Percentiles rank a stretch among this genome's conserved stretches.
Evolutionary conservation across 441 rosid species (phyloP).

Genomic region (Pelargonium citronellum): DNA sequence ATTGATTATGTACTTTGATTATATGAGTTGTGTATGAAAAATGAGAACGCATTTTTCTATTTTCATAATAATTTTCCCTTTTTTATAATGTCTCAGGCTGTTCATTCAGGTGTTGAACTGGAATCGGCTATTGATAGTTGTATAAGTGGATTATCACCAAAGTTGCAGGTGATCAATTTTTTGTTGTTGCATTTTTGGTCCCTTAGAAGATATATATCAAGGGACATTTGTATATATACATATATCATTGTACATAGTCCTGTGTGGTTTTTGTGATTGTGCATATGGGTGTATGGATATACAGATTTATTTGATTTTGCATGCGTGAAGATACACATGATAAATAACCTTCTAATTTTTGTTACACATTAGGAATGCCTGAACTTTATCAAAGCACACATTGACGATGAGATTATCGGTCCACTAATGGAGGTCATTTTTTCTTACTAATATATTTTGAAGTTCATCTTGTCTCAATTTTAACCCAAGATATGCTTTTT

Average conservation of each 20-base stretch:
- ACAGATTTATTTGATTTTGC: background rate
- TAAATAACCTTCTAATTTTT: constrained; percentile 13
- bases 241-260: background rate
- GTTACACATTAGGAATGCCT: constrained; percentile 40
- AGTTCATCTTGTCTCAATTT: constrained; percentile 9
- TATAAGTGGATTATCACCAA: constrained; percentile 38
- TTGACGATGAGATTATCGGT: constrained; percentile 34
- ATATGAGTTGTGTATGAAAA: constrained; percentile 1
- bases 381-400: constrained; percentile 43
- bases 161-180: constrained; percentile 39
- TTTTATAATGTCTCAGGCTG: constrained; percentile 38
- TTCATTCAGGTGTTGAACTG: constrained; percentile 69
- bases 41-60: background rate
- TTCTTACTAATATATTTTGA: constrained; percentile 14
- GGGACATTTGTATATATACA: background rate
- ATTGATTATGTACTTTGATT: background rate
- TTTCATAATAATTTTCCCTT: background rate
- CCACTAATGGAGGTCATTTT: constrained; percentile 43
- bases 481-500: constrained; percentile 11
- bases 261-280: background rate
- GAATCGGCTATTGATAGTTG: constrained; percentile 52
- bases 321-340: background rate
- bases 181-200: constrained; percentile 11
- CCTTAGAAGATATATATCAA: background rate
- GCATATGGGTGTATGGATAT: background rate